Evolutionary conservation across 2,329 filamentous ascomycete species (phyloP).

Genomic region (Fulvia fulva): DNA sequence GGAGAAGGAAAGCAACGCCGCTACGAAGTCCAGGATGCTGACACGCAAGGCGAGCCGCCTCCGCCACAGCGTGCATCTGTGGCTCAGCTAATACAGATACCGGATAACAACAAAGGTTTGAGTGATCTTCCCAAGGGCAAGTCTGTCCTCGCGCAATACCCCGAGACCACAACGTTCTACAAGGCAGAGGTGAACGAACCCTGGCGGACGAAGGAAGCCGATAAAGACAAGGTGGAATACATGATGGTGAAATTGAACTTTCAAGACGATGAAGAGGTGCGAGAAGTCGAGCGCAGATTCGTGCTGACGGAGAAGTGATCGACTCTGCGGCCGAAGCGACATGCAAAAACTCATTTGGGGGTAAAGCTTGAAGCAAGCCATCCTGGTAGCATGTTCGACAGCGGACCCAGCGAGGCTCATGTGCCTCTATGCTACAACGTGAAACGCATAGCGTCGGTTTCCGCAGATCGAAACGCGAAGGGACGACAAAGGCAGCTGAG

Average conservation of each 20-base stretch:
- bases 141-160: constrained; percentile 49
- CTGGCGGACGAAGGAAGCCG: constrained; percentile 37
- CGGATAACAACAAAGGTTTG: constrained; percentile 38
- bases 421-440: too few species aligned
- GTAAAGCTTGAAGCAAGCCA: too few species aligned
- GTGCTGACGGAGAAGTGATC: constrained; percentile 39
- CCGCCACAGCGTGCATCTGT: constrained; percentile 41
- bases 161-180: constrained; percentile 52
- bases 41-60: constrained; percentile 32
- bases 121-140: constrained; percentile 40
- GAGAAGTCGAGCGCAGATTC: constrained; percentile 49
- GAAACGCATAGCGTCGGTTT: too few species aligned
- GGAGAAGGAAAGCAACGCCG: constrained; percentile 52
- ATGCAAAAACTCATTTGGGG: neutral
- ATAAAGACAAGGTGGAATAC: constrained; percentile 24
- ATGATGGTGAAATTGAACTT: constrained; percentile 44
- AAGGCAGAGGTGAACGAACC: constrained; percentile 47
- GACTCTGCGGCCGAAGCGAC: neutral
- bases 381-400: too few species aligned
- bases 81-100: constrained; percentile 46
- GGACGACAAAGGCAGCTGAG: neutral
- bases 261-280: constrained; percentile 47
- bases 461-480: too few species aligned
- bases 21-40: constrained; percentile 51
- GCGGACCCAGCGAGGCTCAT: too few species aligned